Conservation (phyloP, 441 rosid genomes). For the Populus trichocarpa region DNA sequence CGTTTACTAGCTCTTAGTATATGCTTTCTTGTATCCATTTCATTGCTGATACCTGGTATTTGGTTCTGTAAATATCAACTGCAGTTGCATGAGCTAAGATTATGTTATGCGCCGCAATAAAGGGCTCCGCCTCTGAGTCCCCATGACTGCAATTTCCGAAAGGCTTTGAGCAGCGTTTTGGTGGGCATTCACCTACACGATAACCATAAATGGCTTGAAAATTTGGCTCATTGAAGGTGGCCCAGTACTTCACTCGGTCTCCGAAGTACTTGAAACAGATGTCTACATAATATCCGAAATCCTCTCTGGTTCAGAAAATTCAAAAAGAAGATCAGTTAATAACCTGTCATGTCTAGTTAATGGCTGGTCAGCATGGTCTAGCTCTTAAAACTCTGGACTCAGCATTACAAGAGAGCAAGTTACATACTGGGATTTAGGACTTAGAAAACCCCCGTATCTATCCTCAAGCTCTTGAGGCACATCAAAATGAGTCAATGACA, state of each 20-base stretch:
- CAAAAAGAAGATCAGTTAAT: background rate
- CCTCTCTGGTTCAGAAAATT: background rate
- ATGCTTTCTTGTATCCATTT: no score
- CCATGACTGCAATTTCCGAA: constrained; percentile 55
- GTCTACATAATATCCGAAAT: constrained; percentile 9
- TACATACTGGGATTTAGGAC: constrained; percentile 12
- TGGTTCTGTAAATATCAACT: constrained; percentile 40
- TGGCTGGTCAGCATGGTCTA: no score
- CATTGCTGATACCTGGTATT: constrained; percentile 20
- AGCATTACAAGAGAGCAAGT: background rate
- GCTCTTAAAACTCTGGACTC: no score
- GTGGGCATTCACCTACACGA: constrained; percentile 37
- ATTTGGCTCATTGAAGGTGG: constrained; percentile 64
- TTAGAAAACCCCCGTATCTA: constrained; percentile 8
- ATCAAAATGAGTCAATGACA: constrained; percentile 4
- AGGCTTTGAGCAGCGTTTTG: constrained; percentile 45
- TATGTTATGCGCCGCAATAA: constrained; percentile 53
- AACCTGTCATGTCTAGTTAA: background rate
- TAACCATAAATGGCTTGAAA: constrained; percentile 32
- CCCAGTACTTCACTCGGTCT: constrained; percentile 46
- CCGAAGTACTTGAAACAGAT: constrained; percentile 55
- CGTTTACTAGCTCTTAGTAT: no score
- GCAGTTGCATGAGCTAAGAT: constrained; percentile 62
- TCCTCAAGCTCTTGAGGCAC: constrained; percentile 14
- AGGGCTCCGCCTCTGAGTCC: constrained; percentile 60